phyloP scores from a whole-genome alignment of 345 rosid genomes.

The Toxicodendron radicans region DNA sequence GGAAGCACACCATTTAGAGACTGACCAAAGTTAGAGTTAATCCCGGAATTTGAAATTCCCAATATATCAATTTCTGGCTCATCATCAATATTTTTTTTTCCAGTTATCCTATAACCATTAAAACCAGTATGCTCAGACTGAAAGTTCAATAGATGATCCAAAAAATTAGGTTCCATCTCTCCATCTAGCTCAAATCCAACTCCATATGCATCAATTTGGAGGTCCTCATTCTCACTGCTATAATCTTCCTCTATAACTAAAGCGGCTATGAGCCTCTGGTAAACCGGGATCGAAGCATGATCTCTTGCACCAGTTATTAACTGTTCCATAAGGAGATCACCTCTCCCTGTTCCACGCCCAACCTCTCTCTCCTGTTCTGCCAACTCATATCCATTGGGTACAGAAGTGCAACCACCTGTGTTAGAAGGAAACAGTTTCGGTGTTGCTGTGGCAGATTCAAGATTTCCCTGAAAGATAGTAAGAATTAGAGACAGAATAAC shows the following conservation, averaged over 20 bases:
- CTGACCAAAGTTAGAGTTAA: constrained; percentile 38
- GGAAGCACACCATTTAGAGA: constrained; percentile 46
- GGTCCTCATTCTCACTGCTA: constrained; percentile 48
- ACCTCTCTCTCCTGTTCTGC: constrained; percentile 32
- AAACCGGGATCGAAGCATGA: constrained; percentile 52
- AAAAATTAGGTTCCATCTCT: constrained; percentile 58
- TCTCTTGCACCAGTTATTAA: constrained; percentile 36
- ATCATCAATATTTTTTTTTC: constrained; percentile 44
- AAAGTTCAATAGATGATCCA: constrained; percentile 48
- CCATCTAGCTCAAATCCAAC: constrained; percentile 54
- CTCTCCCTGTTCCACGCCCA: constrained; percentile 25
- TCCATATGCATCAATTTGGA: constrained; percentile 50
- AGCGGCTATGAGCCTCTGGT: constrained; percentile 81
- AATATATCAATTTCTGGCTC: constrained; percentile 49
- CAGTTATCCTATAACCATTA: constrained; percentile 54
- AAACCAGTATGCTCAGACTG: constrained; percentile 28
- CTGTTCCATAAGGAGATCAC: constrained; percentile 37
- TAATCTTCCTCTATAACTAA: constrained; percentile 73
- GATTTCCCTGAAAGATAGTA: constrained; percentile 42
- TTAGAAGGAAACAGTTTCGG: constrained; percentile 27
- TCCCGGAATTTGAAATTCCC: constrained; percentile 36
- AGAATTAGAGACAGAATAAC: background rate
- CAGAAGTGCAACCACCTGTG: constrained; percentile 23
- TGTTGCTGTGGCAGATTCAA: constrained; percentile 26
- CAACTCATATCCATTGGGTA: constrained; percentile 37